These are phyloP conservation scores for Conringia planisiliqua DNA, from an alignment of 345 rosid species.

Conservation along the genomic window DNA sequence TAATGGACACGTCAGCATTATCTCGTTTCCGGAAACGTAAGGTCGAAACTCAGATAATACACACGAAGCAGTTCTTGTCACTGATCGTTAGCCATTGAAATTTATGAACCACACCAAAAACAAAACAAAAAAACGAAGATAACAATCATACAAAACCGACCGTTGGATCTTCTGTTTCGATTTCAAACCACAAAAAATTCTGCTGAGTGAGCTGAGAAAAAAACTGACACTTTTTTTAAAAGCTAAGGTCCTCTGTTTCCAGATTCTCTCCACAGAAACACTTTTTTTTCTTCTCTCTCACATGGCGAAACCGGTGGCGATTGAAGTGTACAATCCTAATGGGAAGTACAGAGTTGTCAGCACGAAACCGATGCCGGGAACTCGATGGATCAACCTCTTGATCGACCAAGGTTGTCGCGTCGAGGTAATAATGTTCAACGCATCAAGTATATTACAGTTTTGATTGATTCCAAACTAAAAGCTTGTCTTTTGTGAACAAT, in stretches of 20 bases:
- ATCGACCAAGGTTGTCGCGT: constrained; percentile 85
- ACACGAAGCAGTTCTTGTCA: constrained; percentile 5
- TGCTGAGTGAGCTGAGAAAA: background rate
- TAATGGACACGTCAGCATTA: constrained; percentile 37
- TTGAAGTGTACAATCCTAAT: constrained; percentile 90
- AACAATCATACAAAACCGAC: constrained; percentile 17
- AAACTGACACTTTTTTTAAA: background rate
- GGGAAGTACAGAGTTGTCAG: constrained; percentile 93
- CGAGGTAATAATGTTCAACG: constrained; percentile 48
- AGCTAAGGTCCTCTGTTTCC: background rate
- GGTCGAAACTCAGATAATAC: constrained; percentile 29
- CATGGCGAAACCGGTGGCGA: constrained; percentile 89
- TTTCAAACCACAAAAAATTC: constrained; percentile 26
- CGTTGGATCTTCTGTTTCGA: constrained; percentile 25
- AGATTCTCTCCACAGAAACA: constrained; percentile 8
- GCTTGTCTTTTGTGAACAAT: background rate
- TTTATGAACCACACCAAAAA: background rate
- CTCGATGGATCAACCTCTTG: constrained; percentile 97
- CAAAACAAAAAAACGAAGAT: constrained; percentile 2
- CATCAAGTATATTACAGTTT: background rate
- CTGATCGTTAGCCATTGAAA: background rate
- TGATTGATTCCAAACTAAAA: background rate
- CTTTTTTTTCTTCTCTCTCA: background rate
- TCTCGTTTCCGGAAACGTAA: constrained; percentile 27
- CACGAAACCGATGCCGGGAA: constrained; percentile 96